phyloP scores from a whole-genome alignment of 345 rosid genomes.

The Anacardium occidentale region DNA sequence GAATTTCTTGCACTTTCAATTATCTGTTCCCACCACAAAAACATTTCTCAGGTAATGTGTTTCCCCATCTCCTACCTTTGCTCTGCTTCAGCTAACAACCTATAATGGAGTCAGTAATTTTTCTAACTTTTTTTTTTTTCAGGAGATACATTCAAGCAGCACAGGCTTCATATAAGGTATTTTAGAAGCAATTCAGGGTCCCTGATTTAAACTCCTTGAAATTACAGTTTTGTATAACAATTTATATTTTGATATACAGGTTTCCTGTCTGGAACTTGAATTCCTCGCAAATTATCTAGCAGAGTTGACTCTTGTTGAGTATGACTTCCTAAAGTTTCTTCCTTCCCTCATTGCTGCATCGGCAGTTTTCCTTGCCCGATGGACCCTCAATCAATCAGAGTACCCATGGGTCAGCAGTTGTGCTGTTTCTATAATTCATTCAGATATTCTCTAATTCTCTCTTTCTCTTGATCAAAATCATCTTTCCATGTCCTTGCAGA shows the following conservation, averaged over 20 bases:
- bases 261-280: conserved; percentile 61
- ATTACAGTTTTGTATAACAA: neutral
- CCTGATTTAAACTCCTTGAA: neutral
- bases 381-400: conserved; percentile 77
- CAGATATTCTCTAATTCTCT: neutral
- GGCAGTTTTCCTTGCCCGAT: conserved; percentile 86
- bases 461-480: neutral
- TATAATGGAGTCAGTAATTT: neutral
- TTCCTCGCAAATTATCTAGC: conserved; percentile 82
- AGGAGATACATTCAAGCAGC: conserved; percentile 93
- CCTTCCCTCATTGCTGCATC: conserved; percentile 90
- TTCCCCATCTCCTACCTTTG: conserved; percentile 9
- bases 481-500: conserved; percentile 40
- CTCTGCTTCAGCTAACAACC: neutral
- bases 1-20: conserved; percentile 65
- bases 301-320: conserved; percentile 76
- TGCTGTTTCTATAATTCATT: neutral
- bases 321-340: conserved; percentile 63
- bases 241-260: conserved; percentile 37
- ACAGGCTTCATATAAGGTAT: conserved; percentile 68
- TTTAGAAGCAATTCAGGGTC: conserved; percentile 9
- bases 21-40: conserved; percentile 79
- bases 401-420: conserved; percentile 80
- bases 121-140: conserved; percentile 26
- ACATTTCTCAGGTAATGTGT: conserved; percentile 75